Conservation (phyloP, 179 eudicot species). For the Beta lomatogona region DNA sequence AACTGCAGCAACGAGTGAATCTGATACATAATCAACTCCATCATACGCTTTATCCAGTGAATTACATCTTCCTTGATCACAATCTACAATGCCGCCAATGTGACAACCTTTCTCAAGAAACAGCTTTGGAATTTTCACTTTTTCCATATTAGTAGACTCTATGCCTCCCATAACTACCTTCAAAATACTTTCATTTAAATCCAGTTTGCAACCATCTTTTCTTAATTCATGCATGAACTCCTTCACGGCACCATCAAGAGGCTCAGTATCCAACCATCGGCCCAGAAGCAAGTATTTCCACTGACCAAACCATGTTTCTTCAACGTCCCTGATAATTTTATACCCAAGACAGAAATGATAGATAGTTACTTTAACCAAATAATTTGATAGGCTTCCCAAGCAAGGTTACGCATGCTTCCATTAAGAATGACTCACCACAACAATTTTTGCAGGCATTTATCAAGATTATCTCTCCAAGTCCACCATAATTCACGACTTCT, state of each 20-base stretch:
- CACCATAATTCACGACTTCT: conserved; percentile 70
- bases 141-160: conserved; percentile 38
- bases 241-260: conserved; percentile 41
- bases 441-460: conserved; percentile 59
- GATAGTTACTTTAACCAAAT: background rate
- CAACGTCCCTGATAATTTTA: conserved; percentile 57
- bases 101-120: conserved; percentile 71
- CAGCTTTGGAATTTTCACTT: conserved; percentile 43
- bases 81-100: conserved; percentile 36
- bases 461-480: conserved; percentile 66
- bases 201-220: conserved; percentile 34
- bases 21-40: conserved; percentile 40
- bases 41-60: conserved; percentile 22
- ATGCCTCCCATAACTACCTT: conserved; percentile 53
- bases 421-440: conserved; percentile 47
- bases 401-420: background rate
- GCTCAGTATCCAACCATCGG: conserved; percentile 49
- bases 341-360: background rate
- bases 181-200: conserved; percentile 45
- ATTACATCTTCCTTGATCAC: conserved; percentile 28
- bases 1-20: conserved; percentile 40
- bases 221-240: conserved; percentile 43
- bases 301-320: conserved; percentile 79
- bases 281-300: conserved; percentile 86
- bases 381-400: background rate